phyloP scores from a whole-genome alignment of 352 stramenopile species.

The Phytophthora niederhauseri region DNA sequence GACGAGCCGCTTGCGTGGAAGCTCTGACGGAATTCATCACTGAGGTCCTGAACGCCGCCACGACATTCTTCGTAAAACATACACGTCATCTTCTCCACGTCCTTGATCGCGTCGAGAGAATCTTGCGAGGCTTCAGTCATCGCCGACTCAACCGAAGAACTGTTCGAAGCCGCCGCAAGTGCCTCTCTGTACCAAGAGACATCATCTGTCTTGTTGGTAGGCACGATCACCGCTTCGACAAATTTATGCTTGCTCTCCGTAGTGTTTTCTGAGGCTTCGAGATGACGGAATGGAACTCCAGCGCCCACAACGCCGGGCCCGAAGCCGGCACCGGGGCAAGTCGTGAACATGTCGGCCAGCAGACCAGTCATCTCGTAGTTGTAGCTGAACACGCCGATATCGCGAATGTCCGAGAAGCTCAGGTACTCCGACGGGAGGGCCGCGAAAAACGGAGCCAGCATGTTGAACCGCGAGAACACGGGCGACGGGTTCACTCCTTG shows the following conservation, averaged over 20 bases:
- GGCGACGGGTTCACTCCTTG: slow-evolving; percentile 45
- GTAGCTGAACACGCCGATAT: slow-evolving; percentile 82
- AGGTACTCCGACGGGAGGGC: slow-evolving; percentile 67
- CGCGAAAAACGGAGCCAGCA: slow-evolving; percentile 62
- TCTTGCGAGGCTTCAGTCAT: slow-evolving; percentile 27
- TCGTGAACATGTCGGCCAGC: slow-evolving; percentile 76
- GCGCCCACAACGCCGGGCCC: slow-evolving; percentile 19
- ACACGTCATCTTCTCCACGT: slow-evolving; percentile 91
- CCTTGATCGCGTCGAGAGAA: slow-evolving; percentile 52
- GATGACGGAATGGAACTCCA: slow-evolving; percentile 32
- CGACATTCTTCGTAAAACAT: slow-evolving; percentile 89
- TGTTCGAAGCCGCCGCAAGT: slow-evolving; percentile 51
- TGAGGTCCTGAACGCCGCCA: slow-evolving; percentile 71
- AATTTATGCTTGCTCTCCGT: slow-evolving; percentile 30
- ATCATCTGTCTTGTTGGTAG: slow-evolving; percentile 38
- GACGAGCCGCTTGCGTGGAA: slow-evolving; percentile 66
- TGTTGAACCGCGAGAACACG: slow-evolving; percentile 57
- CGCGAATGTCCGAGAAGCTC: slow-evolving; percentile 72
- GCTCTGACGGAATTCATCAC: slow-evolving; percentile 60
- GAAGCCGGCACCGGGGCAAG: slow-evolving; percentile 55
- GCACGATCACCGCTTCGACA: slow-evolving; percentile 72
- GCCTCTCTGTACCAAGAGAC: slow-evolving; percentile 61
- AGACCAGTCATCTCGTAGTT: slow-evolving; percentile 85
- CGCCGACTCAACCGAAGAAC: slow-evolving; percentile 32
- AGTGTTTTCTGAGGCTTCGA: slow-evolving; percentile 31